phyloP scores from a whole-genome alignment of 169 alveolate genomes.

The Haemoproteus tartakovskyi region DNA sequence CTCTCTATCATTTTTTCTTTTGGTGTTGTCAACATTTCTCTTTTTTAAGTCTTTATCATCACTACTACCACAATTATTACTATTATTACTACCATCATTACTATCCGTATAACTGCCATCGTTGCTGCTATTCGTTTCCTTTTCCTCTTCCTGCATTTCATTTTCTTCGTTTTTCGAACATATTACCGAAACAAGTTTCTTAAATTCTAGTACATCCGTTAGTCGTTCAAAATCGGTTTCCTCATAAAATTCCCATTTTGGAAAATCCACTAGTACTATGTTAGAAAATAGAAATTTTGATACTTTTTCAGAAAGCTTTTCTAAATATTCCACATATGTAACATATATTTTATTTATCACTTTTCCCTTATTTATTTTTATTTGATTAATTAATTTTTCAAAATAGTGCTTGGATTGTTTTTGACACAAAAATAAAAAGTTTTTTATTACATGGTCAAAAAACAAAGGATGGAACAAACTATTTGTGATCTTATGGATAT shows the following conservation, averaged over 20 bases:
- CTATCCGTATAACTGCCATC: no score
- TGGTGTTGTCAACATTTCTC: background rate
- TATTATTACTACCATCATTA: no score
- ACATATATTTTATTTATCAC: conserved; percentile 10
- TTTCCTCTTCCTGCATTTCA: no score
- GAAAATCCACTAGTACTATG: no score
- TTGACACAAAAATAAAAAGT: background rate
- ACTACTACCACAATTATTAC: background rate
- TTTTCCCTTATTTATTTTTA: conserved; percentile 6
- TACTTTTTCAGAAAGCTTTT: no score
- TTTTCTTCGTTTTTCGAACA: no score
- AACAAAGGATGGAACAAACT: conserved; percentile 6
- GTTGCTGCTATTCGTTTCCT: no score
- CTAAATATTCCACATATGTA: conserved; percentile 3
- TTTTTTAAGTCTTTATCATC: background rate
- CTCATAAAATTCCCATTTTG: no score
- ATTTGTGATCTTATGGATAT: background rate
- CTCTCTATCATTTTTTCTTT: background rate
- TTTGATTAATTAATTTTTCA: conserved; percentile 2
- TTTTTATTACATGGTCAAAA: conserved; percentile 19
- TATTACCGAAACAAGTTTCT: conserved; percentile 10
- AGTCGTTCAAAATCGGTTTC: no score
- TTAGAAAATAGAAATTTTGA: no score
- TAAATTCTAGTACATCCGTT: no score
- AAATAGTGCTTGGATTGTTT: background rate